These are phyloP conservation scores for Podospora pseudoanserina DNA, from an alignment of 495 filamentous ascomycete species.

Conservation along the genomic window DNA sequence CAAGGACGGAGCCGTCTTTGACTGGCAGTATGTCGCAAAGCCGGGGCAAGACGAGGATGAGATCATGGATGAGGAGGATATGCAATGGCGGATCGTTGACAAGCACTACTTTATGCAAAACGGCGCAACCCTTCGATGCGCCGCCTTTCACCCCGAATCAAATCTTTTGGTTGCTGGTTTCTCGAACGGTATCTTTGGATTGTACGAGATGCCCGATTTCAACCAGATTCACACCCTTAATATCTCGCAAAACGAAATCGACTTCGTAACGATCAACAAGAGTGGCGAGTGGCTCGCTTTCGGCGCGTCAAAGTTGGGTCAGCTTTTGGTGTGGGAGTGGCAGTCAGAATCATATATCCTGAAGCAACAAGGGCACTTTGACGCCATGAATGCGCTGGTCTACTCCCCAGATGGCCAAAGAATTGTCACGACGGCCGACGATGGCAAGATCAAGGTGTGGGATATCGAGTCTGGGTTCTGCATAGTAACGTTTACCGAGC, in stretches of 20 bases:
- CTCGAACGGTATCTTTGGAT: slow-evolving; percentile 85
- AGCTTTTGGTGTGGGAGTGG: slow-evolving; percentile 98
- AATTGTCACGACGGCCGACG: slow-evolving; percentile 88
- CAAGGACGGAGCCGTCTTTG: slow-evolving; percentile 55
- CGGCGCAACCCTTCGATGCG: slow-evolving; percentile 80
- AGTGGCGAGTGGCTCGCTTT: slow-evolving; percentile 97
- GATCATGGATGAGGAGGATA: slow-evolving; percentile 54
- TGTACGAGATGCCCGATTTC: slow-evolving; percentile 97
- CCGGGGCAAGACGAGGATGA: slow-evolving; percentile 57
- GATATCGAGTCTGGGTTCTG: slow-evolving; percentile 95
- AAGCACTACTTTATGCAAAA: slow-evolving; percentile 91
- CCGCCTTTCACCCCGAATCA: slow-evolving; percentile 78
- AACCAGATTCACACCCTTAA: slow-evolving; percentile 86
- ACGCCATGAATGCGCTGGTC: slow-evolving; percentile 88
- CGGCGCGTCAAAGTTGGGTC: slow-evolving; percentile 91
- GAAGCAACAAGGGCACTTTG: slow-evolving; percentile 96
- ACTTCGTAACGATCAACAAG: slow-evolving; percentile 87
- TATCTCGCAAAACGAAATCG: slow-evolving; percentile 94
- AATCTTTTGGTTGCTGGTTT: slow-evolving; percentile 90
- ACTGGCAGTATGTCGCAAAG: slow-evolving; percentile 62
- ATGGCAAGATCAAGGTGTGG: slow-evolving; percentile 98
- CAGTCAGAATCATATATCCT: slow-evolving; percentile 99
- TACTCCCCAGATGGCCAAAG: slow-evolving; percentile 93
- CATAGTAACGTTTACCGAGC: slow-evolving; percentile 95
- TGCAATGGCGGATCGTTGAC: slow-evolving; percentile 81